Evolutionary conservation across 2,329 filamentous ascomycete genomes (phyloP).

Genomic region (Calonectria hawksworthii): DNA sequence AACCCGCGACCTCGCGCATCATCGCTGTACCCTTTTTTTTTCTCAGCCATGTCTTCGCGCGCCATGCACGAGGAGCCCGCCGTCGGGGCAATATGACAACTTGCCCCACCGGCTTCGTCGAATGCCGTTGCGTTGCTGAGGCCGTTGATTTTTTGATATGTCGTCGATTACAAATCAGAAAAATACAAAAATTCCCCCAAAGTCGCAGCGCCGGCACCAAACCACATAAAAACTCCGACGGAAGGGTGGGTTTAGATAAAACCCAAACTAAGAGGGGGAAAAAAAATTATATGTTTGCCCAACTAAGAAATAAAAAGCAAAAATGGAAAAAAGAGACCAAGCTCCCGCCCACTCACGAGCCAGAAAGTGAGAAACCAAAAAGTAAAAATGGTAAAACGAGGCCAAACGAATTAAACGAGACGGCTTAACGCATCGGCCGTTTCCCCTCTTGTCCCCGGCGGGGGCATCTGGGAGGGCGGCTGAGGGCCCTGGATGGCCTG

Average conservation of each 20-base stretch:
- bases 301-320: not conserved
- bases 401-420: not conserved
- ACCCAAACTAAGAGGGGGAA: no score
- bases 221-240: not conserved
- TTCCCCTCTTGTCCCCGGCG: not conserved
- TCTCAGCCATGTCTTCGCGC: conserved; percentile 18
- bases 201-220: not conserved
- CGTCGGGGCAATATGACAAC: conserved; percentile 10
- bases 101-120: conserved; percentile 17
- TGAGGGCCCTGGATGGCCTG: not conserved
- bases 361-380: not conserved
- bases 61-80: not conserved
- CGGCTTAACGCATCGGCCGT: not conserved
- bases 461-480: not conserved
- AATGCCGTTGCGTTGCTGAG: conserved; percentile 25
- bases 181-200: conserved; percentile 33
- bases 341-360: not conserved
- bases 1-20: not conserved
- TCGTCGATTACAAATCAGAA: conserved; percentile 49
- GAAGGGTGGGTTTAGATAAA: not conserved
- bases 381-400: not conserved
- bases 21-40: not conserved
- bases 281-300: not conserved
- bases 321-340: not conserved
- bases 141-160: conserved; percentile 44